A percentile compares a stretch with the other conserved stretches of the same genome.
These are phyloP conservation scores for Amniculicola lignicola DNA, from an alignment of 495 filamentous ascomycete genomes.

Conservation along the genomic window DNA sequence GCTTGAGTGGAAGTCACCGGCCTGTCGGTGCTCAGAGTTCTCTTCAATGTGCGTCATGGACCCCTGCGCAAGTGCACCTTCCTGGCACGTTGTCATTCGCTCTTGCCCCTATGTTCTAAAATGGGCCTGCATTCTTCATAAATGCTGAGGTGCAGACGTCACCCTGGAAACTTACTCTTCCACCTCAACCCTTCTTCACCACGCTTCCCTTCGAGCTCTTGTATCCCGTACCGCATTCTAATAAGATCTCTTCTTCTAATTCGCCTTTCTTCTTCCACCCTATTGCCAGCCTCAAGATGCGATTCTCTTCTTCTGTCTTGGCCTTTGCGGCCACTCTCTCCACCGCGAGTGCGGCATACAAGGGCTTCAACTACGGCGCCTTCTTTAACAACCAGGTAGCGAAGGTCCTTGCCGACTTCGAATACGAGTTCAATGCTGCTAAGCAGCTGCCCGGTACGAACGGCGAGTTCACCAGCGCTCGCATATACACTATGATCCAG, in stretches of 20 bases:
- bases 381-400: conserved; percentile 55
- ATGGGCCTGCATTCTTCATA: background rate
- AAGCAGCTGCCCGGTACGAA: conserved; percentile 64
- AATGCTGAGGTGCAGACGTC: conserved; percentile 6
- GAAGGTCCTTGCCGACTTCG: conserved; percentile 65
- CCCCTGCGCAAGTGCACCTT: conserved; percentile 5
- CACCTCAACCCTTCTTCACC: background rate
- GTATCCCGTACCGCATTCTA: background rate
- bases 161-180: background rate
- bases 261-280: background rate
- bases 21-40: too few relatives aligned
- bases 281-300: conserved; percentile 14
- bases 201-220: background rate
- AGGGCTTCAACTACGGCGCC: conserved; percentile 85
- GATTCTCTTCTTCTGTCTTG: conserved; percentile 24
- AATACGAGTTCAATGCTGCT: conserved; percentile 66
- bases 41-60: background rate
- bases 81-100: background rate
- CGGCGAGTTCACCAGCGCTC: conserved; percentile 68
- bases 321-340: conserved; percentile 30
- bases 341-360: conserved; percentile 38
- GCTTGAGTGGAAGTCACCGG: too few relatives aligned
- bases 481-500: conserved; percentile 64
- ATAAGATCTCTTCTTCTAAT: background rate
- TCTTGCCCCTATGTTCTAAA: background rate